Conservation (phyloP, 176 grass and related monocot genomes). For the Musa schizocarpa region DNA sequence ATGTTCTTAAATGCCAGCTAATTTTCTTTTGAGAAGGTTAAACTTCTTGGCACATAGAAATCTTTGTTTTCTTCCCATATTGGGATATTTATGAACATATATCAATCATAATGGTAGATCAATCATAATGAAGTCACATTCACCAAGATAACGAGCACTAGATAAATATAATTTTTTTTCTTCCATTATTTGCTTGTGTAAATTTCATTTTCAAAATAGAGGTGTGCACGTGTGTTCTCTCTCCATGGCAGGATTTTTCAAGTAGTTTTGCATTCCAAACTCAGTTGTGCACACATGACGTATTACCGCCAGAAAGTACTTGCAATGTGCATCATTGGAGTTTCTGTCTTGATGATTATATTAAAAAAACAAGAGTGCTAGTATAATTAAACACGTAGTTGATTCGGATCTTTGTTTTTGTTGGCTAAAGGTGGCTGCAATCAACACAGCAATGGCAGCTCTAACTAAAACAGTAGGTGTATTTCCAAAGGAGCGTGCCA, state of each 20-base stretch:
- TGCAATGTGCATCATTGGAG: too few relatives aligned
- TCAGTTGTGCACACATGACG: too few relatives aligned
- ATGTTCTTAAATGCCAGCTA: background rate
- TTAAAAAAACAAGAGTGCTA: too few relatives aligned
- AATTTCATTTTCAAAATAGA: too few relatives aligned
- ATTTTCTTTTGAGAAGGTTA: background rate
- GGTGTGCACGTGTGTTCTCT: too few relatives aligned
- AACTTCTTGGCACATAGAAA: background rate
- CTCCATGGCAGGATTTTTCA: background rate
- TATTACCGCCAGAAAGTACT: too few relatives aligned
- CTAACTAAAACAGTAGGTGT: conserved; percentile 89
- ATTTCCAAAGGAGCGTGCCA: conserved; percentile 87
- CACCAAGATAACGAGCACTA: too few relatives aligned
- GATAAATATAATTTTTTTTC: too few relatives aligned
- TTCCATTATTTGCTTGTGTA: too few relatives aligned
- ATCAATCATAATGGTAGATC: background rate
- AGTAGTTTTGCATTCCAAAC: background rate
- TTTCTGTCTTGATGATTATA: too few relatives aligned
- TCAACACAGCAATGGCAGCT: conserved; percentile 99
- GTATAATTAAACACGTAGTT: background rate
- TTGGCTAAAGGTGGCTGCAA: conserved; percentile 67
- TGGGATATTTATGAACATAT: background rate
- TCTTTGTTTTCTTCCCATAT: background rate
- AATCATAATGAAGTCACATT: background rate
- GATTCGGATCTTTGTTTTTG: conserved; percentile 8